Percentiles rank a stretch among this genome's conserved stretches.
These are phyloP conservation scores for Phytophthora fragariaefolia DNA, from an alignment of 352 stramenopile genomes.

Conservation along the genomic window DNA sequence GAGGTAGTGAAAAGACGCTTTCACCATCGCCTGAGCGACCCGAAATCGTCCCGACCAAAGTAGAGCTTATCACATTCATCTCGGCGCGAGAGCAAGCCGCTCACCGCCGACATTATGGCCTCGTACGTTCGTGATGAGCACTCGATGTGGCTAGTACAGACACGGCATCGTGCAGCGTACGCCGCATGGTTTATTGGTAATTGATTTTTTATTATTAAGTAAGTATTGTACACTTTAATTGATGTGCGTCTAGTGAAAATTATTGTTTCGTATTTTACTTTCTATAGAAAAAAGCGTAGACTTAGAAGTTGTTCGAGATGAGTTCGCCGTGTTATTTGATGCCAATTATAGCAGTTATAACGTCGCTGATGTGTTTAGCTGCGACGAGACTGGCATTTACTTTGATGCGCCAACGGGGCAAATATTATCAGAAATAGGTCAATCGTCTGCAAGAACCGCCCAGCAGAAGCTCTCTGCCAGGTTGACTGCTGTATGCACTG, in stretches of 20 bases:
- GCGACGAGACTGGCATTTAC: background rate
- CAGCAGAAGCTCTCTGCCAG: constrained; percentile 22
- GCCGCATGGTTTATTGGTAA: constrained; percentile 2
- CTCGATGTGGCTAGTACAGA: no score
- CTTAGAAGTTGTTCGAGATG: background rate
- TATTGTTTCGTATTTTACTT: background rate
- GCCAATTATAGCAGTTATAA: background rate
- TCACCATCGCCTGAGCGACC: no score
- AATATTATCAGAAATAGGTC: constrained; percentile 11
- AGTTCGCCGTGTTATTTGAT: background rate
- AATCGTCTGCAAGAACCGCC: constrained; percentile 10
- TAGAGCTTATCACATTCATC: no score
- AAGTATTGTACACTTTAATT: background rate
- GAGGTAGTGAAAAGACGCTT: no score
- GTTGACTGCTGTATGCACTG: background rate
- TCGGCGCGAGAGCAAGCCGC: no score
- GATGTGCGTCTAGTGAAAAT: background rate
- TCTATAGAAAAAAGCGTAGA: background rate
- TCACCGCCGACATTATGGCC: no score
- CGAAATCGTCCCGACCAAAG: no score
- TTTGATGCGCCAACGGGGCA: background rate
- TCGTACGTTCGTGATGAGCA: no score
- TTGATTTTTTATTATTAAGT: background rate
- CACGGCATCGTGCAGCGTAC: constrained; percentile 8
- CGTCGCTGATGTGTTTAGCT: background rate